Evolutionary conservation across 169 alveolate genomes (phyloP).

Genomic region (Cryptosporidium xiaoi): DNA sequence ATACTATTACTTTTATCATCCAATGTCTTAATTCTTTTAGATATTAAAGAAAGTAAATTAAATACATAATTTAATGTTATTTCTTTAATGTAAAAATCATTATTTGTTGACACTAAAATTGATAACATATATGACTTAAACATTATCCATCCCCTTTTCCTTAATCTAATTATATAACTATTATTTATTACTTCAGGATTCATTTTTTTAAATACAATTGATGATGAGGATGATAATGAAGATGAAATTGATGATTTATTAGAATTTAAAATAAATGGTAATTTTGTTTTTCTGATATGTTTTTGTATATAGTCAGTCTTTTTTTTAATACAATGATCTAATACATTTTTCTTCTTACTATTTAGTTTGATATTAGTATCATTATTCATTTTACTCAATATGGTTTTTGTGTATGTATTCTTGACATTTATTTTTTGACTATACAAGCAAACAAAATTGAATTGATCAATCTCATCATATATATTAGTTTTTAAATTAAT

Average conservation of each 20-base stretch:
- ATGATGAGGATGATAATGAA: conserved; percentile 31
- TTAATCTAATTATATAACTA: conserved; percentile 7
- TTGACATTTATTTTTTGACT: conserved; percentile 9
- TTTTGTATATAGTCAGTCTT: background rate
- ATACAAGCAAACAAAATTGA: background rate
- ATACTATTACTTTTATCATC: background rate
- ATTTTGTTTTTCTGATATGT: background rate
- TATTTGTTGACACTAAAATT: conserved; percentile 13
- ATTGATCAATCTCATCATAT: background rate
- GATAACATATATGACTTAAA: conserved; percentile 36
- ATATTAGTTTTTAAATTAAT: background rate
- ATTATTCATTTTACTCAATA: background rate
- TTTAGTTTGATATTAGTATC: background rate
- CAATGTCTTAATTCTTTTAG: background rate
- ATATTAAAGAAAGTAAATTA: conserved; percentile 12
- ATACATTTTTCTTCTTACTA: background rate
- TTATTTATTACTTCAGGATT: conserved; percentile 9
- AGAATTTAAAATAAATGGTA: background rate
- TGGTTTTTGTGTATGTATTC: background rate
- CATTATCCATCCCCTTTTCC: conserved; percentile 55
- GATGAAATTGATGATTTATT: conserved; percentile 10
- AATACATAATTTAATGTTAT: conserved; percentile 9
- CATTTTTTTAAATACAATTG: background rate
- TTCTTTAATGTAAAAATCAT: conserved; percentile 9
- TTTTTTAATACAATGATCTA: background rate